Evolutionary conservation across 2,329 filamentous ascomycete genomes (phyloP).

Genomic region (Arthrobotrys entomopaga): DNA sequence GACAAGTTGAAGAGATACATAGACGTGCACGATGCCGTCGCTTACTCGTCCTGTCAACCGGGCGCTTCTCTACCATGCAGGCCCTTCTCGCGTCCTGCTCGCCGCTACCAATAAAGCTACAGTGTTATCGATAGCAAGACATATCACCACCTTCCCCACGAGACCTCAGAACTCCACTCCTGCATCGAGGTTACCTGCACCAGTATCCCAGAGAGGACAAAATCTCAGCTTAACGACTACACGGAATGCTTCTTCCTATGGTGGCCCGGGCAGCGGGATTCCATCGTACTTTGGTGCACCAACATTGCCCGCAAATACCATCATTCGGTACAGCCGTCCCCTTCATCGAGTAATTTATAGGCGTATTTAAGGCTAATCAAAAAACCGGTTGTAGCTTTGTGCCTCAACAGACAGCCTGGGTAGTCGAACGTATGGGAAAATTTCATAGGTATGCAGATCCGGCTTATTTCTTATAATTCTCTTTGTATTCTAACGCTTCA

Average conservation of each 20-base stretch:
- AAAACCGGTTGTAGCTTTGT: conserved; percentile 71
- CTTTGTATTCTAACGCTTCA: neutral
- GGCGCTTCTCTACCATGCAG: conserved; percentile 21
- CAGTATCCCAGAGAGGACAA: neutral
- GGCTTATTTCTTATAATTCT: neutral
- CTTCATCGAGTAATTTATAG: neutral
- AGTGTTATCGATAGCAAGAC: conserved; percentile 39
- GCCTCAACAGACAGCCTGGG: conserved; percentile 99
- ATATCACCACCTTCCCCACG: conserved; percentile 33
- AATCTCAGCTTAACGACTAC: conserved; percentile 19
- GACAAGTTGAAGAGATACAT: conserved; percentile 4
- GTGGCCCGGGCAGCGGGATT: conserved; percentile 1
- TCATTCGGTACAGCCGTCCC: conserved; percentile 70
- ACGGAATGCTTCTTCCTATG: conserved; percentile 39
- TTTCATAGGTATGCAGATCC: conserved; percentile 72
- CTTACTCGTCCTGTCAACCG: conserved; percentile 24
- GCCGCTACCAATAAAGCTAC: conserved; percentile 13
- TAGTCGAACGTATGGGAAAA: conserved; percentile 99
- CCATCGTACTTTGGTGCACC: conserved; percentile 59
- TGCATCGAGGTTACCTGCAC: neutral
- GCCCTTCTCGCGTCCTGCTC: conserved; percentile 15
- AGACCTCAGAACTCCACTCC: conserved; percentile 22
- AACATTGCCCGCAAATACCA: conserved; percentile 84
- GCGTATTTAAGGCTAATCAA: neutral
- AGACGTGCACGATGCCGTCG: conserved; percentile 20